Base-by-base conservation (phyloP, 2,329 filamentous ascomycete species). In the Monilinia aucupariae region DNA sequence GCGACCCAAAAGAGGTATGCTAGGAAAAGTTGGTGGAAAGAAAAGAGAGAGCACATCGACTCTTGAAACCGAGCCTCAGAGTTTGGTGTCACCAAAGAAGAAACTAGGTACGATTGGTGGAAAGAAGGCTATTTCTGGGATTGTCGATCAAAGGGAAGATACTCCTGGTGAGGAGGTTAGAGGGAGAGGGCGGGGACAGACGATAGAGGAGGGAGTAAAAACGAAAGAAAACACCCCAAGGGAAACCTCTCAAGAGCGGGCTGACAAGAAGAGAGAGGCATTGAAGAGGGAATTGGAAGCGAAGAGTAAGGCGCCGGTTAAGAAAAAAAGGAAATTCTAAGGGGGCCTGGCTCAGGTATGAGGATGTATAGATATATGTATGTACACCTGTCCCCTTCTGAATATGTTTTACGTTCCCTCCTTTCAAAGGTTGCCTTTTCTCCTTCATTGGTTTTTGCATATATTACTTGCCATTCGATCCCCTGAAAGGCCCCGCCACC, bases 241-340 rank as follows among this genome's bases (percentile, higher is more conserved):
- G 50, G 72, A 74, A 52, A 75, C 71, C n/a, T 70, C 66, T 20
- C 34, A 65, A 45, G 73, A 74, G 61, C 68, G 69, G 41, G 73
- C 73, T 20, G 65, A 74, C 65, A 69, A 65, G 59, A 75, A 72
- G 59, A 67, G 73, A 34, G 64, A 59, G 30, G 54, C 66, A 62
- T 54, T 74, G 62, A 71, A 71, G 55, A 68, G 64, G 59, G 68
- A 74, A 55, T 65, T 75, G 64, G 73, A 72, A 58, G 68, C 65
- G 62, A 74, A 74, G 59, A 67, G 69, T 12, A 71, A 68, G 52
- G 68, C 65, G 17, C 71, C 73, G 17, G 67, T 63, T 15, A 74
- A 71, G 61, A 75, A 75, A 65, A 75, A 73, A 64, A 67, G 71
- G 64, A 74, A 71, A 47, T 75, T 75, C 65, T 75, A 60, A 70